These are phyloP conservation scores for Lactuca sativa DNA, from an alignment of 129 eudicot genomes.

Conservation along the genomic window DNA sequence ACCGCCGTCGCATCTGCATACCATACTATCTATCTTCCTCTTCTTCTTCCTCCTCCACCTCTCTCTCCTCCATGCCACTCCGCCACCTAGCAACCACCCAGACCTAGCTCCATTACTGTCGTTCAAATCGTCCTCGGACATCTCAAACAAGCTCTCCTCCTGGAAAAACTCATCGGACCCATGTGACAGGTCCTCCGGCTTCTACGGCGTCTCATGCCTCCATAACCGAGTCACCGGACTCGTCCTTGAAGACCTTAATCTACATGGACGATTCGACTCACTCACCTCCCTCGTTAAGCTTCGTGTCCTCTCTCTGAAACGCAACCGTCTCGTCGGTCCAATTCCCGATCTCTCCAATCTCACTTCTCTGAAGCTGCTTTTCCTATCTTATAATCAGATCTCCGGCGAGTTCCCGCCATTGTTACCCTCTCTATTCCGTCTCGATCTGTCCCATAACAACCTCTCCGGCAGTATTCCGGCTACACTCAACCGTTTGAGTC, in stretches of 20 bases:
- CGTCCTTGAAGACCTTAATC: slow-evolving; percentile 60
- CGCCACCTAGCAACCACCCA: slow-evolving; percentile 34
- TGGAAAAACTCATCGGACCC: slow-evolving; percentile 62
- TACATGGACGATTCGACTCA: slow-evolving; percentile 40
- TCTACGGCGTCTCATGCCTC: slow-evolving; percentile 69
- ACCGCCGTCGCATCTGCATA: slow-evolving; percentile 17
- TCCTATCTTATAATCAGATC: slow-evolving; percentile 53
- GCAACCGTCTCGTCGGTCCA: slow-evolving; percentile 54
- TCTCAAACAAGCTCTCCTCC: slow-evolving; percentile 40
- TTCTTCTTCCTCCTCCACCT: slow-evolving; percentile 19
- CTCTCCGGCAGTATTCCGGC: slow-evolving; percentile 54
- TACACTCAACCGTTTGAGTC: slow-evolving; percentile 41
- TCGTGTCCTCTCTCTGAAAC: slow-evolving; percentile 62
- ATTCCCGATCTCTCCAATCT: slow-evolving; percentile 70
- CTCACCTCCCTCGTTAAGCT: slow-evolving; percentile 52
- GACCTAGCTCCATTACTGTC: slow-evolving; percentile 53
- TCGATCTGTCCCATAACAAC: slow-evolving; percentile 68
- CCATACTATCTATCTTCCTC: neutral
- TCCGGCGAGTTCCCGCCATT: slow-evolving; percentile 56
- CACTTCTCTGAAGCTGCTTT: slow-evolving; percentile 43
- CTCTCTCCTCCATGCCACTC: slow-evolving; percentile 28
- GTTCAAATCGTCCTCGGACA: slow-evolving; percentile 58
- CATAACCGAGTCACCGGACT: slow-evolving; percentile 59
- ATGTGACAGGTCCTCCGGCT: slow-evolving; percentile 43
- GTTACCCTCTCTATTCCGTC: slow-evolving; percentile 39